Percentiles rank a stretch among this genome's conserved stretches.
These are phyloP conservation scores for Handroanthus guayacan DNA, from an alignment of 257 asterid species.

Conservation along the genomic window DNA sequence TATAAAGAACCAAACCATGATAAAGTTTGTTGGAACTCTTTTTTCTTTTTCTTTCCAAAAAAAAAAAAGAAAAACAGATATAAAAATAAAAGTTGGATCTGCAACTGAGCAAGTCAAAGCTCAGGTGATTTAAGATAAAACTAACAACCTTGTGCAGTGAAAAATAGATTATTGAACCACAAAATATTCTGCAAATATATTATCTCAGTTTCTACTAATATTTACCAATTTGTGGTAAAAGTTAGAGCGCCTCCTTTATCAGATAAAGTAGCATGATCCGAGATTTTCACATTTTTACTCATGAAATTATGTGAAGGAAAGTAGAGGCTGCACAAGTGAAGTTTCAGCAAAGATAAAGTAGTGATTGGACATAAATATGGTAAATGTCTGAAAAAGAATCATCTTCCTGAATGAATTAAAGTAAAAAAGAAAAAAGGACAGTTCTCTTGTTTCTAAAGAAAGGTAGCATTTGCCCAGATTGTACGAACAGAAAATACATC, in stretches of 20 bases:
- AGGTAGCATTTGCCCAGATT: constrained; percentile 32
- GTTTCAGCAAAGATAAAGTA: background rate
- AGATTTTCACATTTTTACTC: background rate
- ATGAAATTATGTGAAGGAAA: background rate
- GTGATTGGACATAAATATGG: constrained; percentile 34
- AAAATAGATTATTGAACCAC: background rate
- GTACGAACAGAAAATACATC: background rate
- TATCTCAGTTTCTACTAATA: constrained; percentile 1
- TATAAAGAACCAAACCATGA: background rate
- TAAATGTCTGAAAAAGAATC: constrained; percentile 16
- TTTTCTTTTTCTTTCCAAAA: too few species aligned
- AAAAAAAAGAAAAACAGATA: background rate
- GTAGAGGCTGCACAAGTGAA: background rate
- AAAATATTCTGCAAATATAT: background rate
- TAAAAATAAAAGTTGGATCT: background rate
- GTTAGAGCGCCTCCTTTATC: background rate
- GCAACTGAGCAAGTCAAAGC: background rate
- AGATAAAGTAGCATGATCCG: constrained; percentile 20
- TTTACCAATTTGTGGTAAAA: background rate
- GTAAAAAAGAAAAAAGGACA: background rate
- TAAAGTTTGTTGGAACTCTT: background rate
- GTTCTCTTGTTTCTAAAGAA: constrained; percentile 28
- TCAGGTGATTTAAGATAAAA: background rate
- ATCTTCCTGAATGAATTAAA: background rate
- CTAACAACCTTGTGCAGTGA: constrained; percentile 1